Evolutionary conservation across 805 yeast genomes (phyloP), one percentile per base, ranked within the genome.

Genomic region (Kodamaea hsintzibuensis): DNA sequence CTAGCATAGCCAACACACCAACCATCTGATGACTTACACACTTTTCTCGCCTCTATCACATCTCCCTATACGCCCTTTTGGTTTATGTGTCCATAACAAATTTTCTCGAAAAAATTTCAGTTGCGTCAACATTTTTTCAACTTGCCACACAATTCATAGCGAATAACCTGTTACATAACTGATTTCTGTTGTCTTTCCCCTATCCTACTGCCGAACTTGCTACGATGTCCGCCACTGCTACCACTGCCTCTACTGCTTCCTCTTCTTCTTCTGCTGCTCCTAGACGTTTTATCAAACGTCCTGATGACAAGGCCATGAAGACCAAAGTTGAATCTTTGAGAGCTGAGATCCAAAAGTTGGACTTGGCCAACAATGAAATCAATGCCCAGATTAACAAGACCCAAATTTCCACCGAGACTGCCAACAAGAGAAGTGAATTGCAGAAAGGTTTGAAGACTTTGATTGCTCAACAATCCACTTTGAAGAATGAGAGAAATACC

Each of bases 221-320:
- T 45, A 40, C 45, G 48, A 50, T 43, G 52, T 49, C 52, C 37
- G 48, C 48, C 40, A 45, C 61, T 49, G 51, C 60, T 47, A 17
- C 44, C 13, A 9, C 44, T 30, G 45, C 61, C 49, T 47, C 51
- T 25, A 44, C 62, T 51, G 52, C 61, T 48, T 33, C 61, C 49
- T 33, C 50, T 25, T 25, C 38, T 25, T 35, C 49, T 37, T 39
- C 55, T 48, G 19, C 55, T 25, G 44, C 59, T 27, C 53, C 53
- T 6, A 80, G 82, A 72, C 80, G 78, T 57, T 83, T 78, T 69
- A 81, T 86, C 71, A 88, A 88, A 71, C 84, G 87, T 65, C 96
- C 96, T 47, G 95, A 89, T 70, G 82, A 79, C 63, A 73, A 79
- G 56, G 84, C 77, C 52, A 79, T 85, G 71, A 88, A 88, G 67